Base-by-base conservation (phyloP, 2,329 filamentous ascomycete genomes). In the Aureobasidium sp. region DNA sequence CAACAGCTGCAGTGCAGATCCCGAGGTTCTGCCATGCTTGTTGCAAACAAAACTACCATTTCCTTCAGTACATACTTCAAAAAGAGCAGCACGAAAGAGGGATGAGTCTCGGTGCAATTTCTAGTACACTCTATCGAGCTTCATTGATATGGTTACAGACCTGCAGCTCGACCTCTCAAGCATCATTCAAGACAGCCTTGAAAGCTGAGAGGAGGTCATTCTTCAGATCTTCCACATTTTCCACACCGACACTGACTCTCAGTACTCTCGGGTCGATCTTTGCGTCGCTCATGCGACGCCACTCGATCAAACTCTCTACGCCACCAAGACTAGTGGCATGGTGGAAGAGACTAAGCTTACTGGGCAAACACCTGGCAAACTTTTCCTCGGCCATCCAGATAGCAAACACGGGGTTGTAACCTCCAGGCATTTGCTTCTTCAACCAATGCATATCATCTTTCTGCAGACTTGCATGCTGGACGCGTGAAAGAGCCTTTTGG, bases 291-390 rank as follows among this genome's bases (percentile, higher is more conserved):
- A 99, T 94, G 52, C 88, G 84, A 63, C 94, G 82, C 94, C 94
- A 99, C 82, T 99, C 94, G 68, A 99, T 92, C 78, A 97, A 76
- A 70, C 90, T 94, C 82, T 97, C 94, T 11, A 97, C 91, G 5
- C 94, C 93, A 2, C 94, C 94, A 31, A 97, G 76, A 73, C 90
- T 95, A 2, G 94, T 99, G 6, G 94, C 94, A 75, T 99, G 94
- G 69, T 96, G 90, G 78, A 97, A 97, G 48, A 96, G 81, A 2
- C 80, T 72, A 72, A 97, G 76, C 74, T 89, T 89, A 70, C 87
- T 89, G 3, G 94, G 94, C 65, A 99, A 75, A 34, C 78, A 74
- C 66, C 81, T 83, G 3, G 94, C 92, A 57, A 82, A 71, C 0
- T 79, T 76, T 64, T 82, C 79, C 2, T 81, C 77, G 69, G 83